phyloP scores from a whole-genome alignment of 805 yeast genomes.

The Cyberlindnera euphorbiiphila region DNA sequence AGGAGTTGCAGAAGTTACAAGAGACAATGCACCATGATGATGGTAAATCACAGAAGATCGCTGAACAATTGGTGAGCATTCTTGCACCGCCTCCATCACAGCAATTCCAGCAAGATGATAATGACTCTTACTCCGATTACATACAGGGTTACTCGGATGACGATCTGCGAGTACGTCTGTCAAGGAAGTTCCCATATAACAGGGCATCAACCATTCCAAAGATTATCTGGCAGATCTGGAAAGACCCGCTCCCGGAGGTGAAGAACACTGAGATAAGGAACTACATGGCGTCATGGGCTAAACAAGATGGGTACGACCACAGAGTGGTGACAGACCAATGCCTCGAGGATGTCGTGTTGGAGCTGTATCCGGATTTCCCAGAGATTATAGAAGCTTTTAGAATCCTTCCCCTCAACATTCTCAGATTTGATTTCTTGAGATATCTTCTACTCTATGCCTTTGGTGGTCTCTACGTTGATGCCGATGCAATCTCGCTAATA shows the following conservation, averaged over 20 bases:
- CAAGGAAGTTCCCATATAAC: constrained; percentile 17
- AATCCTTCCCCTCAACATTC: constrained; percentile 47
- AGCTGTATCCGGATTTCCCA: constrained; percentile 39
- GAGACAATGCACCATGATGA: background rate
- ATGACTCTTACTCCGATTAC: constrained; percentile 15
- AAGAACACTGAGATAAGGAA: constrained; percentile 30
- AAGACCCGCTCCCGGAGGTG: constrained; percentile 19
- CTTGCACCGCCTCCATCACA: background rate
- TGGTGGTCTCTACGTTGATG: constrained; percentile 62
- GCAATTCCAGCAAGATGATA: background rate
- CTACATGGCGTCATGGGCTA: constrained; percentile 20
- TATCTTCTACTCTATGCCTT: constrained; percentile 48
- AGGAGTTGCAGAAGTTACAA: background rate
- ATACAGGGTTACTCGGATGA: constrained; percentile 11
- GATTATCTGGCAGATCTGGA: constrained; percentile 50
- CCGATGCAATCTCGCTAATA: constrained; percentile 45
- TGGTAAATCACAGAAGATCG: background rate
- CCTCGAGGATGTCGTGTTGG: constrained; percentile 34
- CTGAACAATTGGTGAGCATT: background rate
- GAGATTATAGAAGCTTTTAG: constrained; percentile 51
- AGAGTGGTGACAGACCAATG: constrained; percentile 37
- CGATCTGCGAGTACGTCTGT: constrained; percentile 19
- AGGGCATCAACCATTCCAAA: constrained; percentile 33
- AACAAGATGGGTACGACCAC: constrained; percentile 14
- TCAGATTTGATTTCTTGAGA: constrained; percentile 52